Evolutionary conservation across 768 basidiomycete genomes (phyloP).

Genomic region (Grammothele lineata): DNA sequence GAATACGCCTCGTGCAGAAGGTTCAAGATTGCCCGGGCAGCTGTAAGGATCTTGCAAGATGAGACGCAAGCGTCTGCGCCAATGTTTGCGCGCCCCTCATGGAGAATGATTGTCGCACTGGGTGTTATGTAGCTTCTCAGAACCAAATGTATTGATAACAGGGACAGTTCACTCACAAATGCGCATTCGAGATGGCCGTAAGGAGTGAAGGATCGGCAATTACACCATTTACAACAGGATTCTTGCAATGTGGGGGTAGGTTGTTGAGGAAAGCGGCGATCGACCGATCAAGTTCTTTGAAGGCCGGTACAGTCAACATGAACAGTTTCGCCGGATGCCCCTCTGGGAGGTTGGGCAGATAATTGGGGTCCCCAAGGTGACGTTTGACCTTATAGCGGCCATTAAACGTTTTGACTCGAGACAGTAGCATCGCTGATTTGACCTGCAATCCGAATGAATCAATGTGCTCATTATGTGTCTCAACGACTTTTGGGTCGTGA

Average conservation of each 20-base stretch:
- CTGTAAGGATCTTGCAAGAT: slow-evolving; percentile 61
- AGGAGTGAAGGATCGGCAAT: slow-evolving; percentile 59
- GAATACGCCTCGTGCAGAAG: slow-evolving; percentile 62
- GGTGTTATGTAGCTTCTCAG: slow-evolving; percentile 29
- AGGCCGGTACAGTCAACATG: slow-evolving; percentile 33
- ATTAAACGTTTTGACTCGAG: slow-evolving; percentile 59
- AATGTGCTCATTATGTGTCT: slow-evolving; percentile 54
- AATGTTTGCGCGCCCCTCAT: slow-evolving; percentile 72
- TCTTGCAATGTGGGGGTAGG: slow-evolving; percentile 51
- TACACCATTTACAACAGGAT: slow-evolving; percentile 46
- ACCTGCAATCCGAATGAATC: slow-evolving; percentile 72
- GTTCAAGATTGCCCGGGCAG: slow-evolving; percentile 63
- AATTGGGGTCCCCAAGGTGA: slow-evolving; percentile 48
- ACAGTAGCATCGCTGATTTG: slow-evolving; percentile 65
- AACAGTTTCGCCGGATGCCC: no score
- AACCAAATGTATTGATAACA: neutral
- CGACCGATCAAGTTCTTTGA: slow-evolving; percentile 57
- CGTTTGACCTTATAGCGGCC: slow-evolving; percentile 58
- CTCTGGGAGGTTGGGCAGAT: no score
- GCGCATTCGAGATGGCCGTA: slow-evolving; percentile 21
- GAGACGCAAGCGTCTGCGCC: slow-evolving; percentile 57
- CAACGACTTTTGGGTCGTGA: slow-evolving; percentile 55
- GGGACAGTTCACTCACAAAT: slow-evolving; percentile 13
- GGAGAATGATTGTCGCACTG: slow-evolving; percentile 66
- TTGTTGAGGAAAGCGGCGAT: slow-evolving; percentile 55